These are phyloP conservation scores for Dipteronia sinensis DNA, from an alignment of 345 rosid species.

Conservation along the genomic window DNA sequence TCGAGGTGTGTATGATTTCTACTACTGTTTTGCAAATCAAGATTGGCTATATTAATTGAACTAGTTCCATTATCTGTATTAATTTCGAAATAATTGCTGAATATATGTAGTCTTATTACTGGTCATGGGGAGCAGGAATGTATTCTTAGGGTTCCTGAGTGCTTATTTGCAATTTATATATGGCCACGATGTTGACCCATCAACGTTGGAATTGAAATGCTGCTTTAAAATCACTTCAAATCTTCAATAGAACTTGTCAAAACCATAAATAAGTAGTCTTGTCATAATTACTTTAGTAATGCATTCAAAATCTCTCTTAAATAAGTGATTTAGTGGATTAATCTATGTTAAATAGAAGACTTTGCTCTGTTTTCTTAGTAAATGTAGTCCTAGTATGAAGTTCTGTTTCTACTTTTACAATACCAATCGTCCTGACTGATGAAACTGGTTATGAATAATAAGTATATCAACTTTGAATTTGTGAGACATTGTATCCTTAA, in stretches of 20 bases:
- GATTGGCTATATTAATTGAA: background rate
- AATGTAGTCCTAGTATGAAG: background rate
- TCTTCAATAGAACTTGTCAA: background rate
- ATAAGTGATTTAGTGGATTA: too few species aligned
- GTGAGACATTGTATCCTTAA: background rate
- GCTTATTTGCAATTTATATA: background rate
- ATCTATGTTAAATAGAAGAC: too few species aligned
- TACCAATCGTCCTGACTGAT: background rate
- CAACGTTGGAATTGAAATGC: background rate
- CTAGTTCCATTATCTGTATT: background rate
- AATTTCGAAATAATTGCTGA: background rate
- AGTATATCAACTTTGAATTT: background rate
- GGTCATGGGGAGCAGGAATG: background rate
- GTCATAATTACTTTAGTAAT: background rate
- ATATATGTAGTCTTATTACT: background rate
- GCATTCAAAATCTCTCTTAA: background rate
- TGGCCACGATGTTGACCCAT: background rate
- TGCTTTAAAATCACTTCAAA: background rate
- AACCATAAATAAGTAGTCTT: background rate
- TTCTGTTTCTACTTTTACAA: background rate
- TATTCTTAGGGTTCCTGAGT: background rate
- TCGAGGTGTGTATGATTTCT: slow-evolving; percentile 61
- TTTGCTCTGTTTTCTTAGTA: background rate
- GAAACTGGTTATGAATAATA: background rate
- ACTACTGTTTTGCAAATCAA: background rate